Evolutionary conservation across 2,329 filamentous ascomycete genomes (phyloP), one percentile per base, ranked within the genome.

Genomic region (Fusarium veterinarium): DNA sequence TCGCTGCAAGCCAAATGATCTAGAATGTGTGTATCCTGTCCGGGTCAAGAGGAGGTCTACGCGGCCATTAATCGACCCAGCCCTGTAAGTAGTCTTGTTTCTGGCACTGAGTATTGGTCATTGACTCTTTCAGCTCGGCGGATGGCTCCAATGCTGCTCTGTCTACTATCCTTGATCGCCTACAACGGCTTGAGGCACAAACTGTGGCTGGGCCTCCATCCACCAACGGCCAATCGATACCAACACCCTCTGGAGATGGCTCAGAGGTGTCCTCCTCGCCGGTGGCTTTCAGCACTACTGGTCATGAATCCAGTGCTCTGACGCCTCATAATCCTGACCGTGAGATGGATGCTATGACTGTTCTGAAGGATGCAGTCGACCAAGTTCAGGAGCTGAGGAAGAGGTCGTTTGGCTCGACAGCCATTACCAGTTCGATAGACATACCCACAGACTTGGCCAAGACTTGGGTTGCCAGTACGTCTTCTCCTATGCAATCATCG

Each of bases 361-460:
- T 79, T 33, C 57, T 80, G 6, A 79, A 77, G 40, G 69, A 79
- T 66, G 79, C 79, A 13, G 73, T 81, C 6, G 72, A 77, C 44
- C 75, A 71, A 31, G 77, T 81, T 4, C 75, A 79, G 38, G 72
- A 75, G 38, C 37, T 78, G 46, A 74, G 75, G 33, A 61, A 75
- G n/a, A 71, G 74, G 37, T 62, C 60, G 2, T 71, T 77, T 30
- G 72, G 75, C 9, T 59, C 69, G 0, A 71, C 73, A 0, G 68
- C 73, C 30, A 72, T 80, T 13, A 78, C 76, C 9, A 69, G 71
- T 23, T 57, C 76, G 14, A 74, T 79, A 30, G 56, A 66, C 5
- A 76, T 80, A 3, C 75, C 79, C 3, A 60, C 73, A 10, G 72
- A 80, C 9, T 38, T 79, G n/a, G 74, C 79, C 33, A 79, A 76